These are phyloP conservation scores for Haplosporangium sp. DNA, from an alignment of 371 early-diverging fungal species.

Conservation along the genomic window DNA sequence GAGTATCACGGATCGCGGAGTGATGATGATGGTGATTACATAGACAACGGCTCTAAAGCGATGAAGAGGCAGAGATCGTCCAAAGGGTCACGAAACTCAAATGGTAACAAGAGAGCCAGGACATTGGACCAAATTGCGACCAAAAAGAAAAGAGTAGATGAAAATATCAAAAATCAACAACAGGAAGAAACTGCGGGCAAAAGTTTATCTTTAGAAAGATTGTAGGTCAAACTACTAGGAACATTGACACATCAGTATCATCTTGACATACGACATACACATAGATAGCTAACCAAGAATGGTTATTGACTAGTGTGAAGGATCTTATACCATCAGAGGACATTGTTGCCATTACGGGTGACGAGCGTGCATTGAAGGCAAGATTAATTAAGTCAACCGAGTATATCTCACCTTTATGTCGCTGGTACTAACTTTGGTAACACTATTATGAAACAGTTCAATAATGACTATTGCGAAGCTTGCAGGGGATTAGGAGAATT, in stretches of 20 bases:
- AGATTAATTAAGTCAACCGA: not conserved
- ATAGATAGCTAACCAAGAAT: not conserved
- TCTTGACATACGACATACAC: no score
- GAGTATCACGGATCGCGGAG: not conserved
- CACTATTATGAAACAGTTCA: slow-evolving; percentile 45
- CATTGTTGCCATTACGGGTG: slow-evolving; percentile 19
- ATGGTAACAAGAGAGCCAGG: slow-evolving; percentile 28
- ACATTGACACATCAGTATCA: not conserved
- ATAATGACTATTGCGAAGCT: slow-evolving; percentile 76
- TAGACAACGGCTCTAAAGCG: slow-evolving; percentile 9
- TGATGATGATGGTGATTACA: slow-evolving; percentile 13
- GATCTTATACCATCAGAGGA: not conserved
- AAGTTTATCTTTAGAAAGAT: not conserved
- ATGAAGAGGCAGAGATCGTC: slow-evolving; percentile 18
- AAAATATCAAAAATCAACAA: not conserved
- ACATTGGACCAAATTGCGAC: slow-evolving; percentile 9
- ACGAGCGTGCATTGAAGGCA: slow-evolving; percentile 16
- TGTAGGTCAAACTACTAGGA: not conserved
- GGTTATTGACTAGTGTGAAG: slow-evolving; percentile 5
- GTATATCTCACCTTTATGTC: not conserved
- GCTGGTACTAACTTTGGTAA: not conserved
- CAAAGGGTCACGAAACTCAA: not conserved
- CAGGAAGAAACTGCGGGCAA: not conserved
- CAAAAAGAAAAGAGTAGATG: slow-evolving; percentile 26
- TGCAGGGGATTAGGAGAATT: slow-evolving; percentile 78